Conservation (phyloP, 441 rosid genomes). For the Adansonia gregorii region DNA sequence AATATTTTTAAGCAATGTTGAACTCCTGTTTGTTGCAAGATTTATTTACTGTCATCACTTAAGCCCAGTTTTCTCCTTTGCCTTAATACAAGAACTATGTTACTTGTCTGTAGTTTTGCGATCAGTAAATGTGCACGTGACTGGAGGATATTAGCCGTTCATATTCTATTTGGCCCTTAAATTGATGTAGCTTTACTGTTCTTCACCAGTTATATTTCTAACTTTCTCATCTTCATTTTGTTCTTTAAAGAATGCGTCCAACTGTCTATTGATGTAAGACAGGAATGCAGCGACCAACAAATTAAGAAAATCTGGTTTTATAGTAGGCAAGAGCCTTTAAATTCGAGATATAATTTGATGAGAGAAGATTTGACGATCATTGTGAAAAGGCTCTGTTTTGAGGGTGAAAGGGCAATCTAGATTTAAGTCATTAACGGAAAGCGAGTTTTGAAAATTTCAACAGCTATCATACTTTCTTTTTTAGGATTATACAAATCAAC, state of each 20-base stretch:
- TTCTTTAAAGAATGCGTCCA: background rate
- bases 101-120: background rate
- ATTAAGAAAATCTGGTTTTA: background rate
- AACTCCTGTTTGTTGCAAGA: background rate
- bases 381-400: background rate
- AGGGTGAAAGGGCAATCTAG: background rate
- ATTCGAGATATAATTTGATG: background rate
- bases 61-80: background rate
- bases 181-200: background rate
- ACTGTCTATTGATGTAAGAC: background rate
- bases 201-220: background rate
- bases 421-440: background rate
- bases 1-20: background rate
- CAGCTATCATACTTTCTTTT: background rate
- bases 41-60: background rate
- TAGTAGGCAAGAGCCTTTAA: background rate
- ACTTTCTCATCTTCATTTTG: background rate
- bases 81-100: background rate
- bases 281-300: background rate
- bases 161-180: background rate
- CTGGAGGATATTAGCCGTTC: background rate
- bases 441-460: background rate
- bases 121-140: background rate
- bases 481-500: background rate
- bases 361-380: background rate